Percentiles rank a stretch among this genome's conserved stretches.
These are phyloP conservation scores for Massospora cicadina DNA, from an alignment of 371 early-diverging fungal genomes.

Conservation along the genomic window DNA sequence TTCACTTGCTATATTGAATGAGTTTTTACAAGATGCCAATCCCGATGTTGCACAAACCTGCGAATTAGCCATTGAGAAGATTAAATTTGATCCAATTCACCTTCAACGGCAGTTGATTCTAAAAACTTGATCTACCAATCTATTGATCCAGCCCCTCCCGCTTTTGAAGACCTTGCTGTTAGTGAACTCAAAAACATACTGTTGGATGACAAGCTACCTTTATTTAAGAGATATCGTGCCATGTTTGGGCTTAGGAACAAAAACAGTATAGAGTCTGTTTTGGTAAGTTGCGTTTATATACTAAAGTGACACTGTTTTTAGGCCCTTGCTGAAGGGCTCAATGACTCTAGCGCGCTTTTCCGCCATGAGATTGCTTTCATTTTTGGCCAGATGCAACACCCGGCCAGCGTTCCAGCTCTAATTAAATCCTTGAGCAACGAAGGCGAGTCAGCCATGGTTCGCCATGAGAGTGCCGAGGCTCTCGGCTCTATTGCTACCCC, in stretches of 20 bases:
- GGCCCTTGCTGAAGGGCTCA: constrained; percentile 75
- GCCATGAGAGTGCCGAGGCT: constrained; percentile 99
- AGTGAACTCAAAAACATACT: constrained; percentile 43
- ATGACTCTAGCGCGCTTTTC: constrained; percentile 75
- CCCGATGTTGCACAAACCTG: constrained; percentile 85
- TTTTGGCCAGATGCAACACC: constrained; percentile 97
- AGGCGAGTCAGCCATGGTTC: constrained; percentile 86
- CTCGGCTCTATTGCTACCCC: constrained; percentile 96
- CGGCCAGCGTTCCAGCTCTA: constrained; percentile 73
- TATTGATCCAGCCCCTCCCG: constrained; percentile 88
- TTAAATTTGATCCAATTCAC: constrained; percentile 46
- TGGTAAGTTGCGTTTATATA: neutral
- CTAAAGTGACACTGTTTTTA: constrained; percentile 13
- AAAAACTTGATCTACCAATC: constrained; percentile 33
- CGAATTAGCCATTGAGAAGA: constrained; percentile 80
- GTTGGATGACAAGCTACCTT: constrained; percentile 43
- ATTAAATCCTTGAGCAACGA: constrained; percentile 50
- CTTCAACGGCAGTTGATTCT: constrained; percentile 23
- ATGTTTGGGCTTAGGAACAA: constrained; percentile 97
- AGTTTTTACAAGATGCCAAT: constrained; percentile 43
- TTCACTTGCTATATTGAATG: constrained; percentile 46
- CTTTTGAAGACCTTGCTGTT: constrained; percentile 31
- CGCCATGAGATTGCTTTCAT: constrained; percentile 97
- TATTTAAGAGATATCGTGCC: constrained; percentile 93
- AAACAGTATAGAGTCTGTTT: constrained; percentile 65